phyloP scores from a whole-genome alignment of 2,329 filamentous ascomycete species.

The Chaetothyriales sp. region DNA sequence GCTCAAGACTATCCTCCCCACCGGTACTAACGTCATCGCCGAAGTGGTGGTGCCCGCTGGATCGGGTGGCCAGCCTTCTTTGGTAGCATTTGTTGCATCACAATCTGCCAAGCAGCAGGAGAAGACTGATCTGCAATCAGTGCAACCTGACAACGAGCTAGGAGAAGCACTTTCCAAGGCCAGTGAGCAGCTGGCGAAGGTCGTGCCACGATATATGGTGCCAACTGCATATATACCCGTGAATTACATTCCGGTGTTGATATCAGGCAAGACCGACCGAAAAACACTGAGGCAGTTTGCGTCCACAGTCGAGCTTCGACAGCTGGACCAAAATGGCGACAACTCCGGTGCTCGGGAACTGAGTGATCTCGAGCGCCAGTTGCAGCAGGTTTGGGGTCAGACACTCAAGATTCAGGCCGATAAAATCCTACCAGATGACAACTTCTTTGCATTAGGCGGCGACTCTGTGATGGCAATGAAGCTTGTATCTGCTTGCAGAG shows the following conservation, averaged over 20 bases:
- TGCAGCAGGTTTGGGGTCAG: conserved; percentile 21
- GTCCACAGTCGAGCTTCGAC: conserved; percentile 20
- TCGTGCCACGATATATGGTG: conserved; percentile 22
- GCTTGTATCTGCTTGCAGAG: conserved; percentile 16
- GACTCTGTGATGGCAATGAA: conserved; percentile 22
- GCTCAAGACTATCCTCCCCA: conserved; percentile 24
- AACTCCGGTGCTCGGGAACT: neutral
- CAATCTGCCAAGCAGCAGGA: conserved; percentile 1
- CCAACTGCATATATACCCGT: conserved; percentile 24
- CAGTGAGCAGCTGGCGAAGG: conserved; percentile 15
- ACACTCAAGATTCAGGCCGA: conserved; percentile 20
- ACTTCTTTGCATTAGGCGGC: conserved; percentile 22
- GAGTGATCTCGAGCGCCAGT: conserved; percentile 2
- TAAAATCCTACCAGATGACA: conserved; percentile 24
- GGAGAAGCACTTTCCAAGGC: conserved; percentile 6
- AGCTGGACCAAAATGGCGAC: conserved; percentile 17
- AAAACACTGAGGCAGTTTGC: conserved; percentile 16
- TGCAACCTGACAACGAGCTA: conserved; percentile 1
- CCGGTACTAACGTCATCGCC: conserved; percentile 30
- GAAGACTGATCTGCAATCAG: conserved; percentile 1
- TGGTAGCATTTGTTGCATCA: conserved; percentile 31
- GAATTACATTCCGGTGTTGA: conserved; percentile 20
- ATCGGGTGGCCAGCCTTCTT: conserved; percentile 26
- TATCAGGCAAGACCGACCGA: conserved; percentile 23
- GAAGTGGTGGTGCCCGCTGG: conserved; percentile 36